Percentiles rank a stretch among this genome's conserved stretches.
Conservation (phyloP, 306 rosid genomes). For the Sophora flavescens region DNA sequence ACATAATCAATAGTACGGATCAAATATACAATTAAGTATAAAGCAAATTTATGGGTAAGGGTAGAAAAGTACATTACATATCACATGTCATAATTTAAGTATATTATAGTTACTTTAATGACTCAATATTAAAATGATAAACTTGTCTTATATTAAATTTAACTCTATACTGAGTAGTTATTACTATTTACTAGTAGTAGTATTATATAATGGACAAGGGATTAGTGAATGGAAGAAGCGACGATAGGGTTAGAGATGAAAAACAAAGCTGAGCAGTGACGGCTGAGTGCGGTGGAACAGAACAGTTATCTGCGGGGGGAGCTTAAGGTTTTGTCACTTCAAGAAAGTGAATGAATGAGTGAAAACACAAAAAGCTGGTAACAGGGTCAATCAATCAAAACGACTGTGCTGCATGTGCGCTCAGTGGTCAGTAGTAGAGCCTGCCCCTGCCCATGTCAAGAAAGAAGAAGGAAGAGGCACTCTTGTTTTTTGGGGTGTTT, state of each 20-base stretch:
- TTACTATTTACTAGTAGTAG: too few relatives aligned
- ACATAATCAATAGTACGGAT: too few relatives aligned
- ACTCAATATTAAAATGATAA: neutral
- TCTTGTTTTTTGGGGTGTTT: constrained; percentile 6
- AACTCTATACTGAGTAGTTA: too few relatives aligned
- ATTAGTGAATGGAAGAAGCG: neutral
- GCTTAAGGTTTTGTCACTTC: constrained; percentile 93
- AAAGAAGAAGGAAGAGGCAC: neutral
- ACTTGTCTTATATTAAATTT: neutral
- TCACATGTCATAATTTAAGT: neutral
- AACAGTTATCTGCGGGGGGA: constrained; percentile 54
- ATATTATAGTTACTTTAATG: neutral
- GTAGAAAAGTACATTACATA: too few relatives aligned
- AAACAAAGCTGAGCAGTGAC: constrained; percentile 45
- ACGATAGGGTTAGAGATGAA: neutral
- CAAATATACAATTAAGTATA: too few relatives aligned
- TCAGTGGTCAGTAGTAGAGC: constrained; percentile 4
- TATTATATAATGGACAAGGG: too few relatives aligned
- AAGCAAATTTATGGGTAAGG: too few relatives aligned
- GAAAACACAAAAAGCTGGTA: constrained; percentile 39
- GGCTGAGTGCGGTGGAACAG: constrained; percentile 50
- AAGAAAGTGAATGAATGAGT: constrained; percentile 51
- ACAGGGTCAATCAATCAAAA: constrained; percentile 58
- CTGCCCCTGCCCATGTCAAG: constrained; percentile 21
- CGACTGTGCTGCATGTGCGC: constrained; percentile 52